Evolutionary conservation across 139 green algal species (phyloP).

Genomic region (Micractinium conductrix): DNA sequence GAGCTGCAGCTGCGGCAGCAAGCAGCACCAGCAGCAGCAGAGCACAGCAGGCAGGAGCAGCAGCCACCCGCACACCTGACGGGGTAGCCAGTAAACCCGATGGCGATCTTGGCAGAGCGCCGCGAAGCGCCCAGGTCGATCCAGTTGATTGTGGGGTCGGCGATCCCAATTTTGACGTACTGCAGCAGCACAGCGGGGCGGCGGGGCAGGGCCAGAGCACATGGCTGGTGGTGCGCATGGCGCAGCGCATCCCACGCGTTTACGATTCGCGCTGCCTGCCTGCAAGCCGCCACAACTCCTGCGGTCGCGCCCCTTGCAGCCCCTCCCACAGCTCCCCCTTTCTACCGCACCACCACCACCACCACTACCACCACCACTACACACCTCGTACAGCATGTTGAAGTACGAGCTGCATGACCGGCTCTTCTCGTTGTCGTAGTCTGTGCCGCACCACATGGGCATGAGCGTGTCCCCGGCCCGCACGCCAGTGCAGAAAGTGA

Average conservation of each 20-base stretch:
- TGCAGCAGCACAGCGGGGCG: neutral
- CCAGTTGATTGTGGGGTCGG: slow-evolving; percentile 48
- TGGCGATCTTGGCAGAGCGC: slow-evolving; percentile 41
- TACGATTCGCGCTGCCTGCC: too few species aligned
- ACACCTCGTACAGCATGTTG: slow-evolving; percentile 40
- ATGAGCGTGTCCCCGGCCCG: slow-evolving; percentile 43
- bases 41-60: neutral
- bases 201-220: too few species aligned
- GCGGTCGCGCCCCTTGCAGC: too few species aligned
- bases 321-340: neutral
- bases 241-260: too few species aligned
- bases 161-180: slow-evolving; percentile 43
- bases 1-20: neutral
- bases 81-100: slow-evolving; percentile 46
- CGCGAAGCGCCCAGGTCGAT: slow-evolving; percentile 46
- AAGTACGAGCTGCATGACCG: slow-evolving; percentile 48
- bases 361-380: neutral
- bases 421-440: slow-evolving; percentile 49
- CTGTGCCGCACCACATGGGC: slow-evolving; percentile 57
- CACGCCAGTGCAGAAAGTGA: slow-evolving; percentile 54
- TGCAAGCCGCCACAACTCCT: too few species aligned
- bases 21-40: neutral
- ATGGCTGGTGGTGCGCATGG: too few species aligned
- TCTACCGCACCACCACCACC: too few species aligned
- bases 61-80: slow-evolving; percentile 1